Percentiles rank a stretch among this genome's conserved stretches.
Evolutionary conservation across 1,284 basidiomycete genomes (phyloP).

Genomic region (Sporisorium scitamineum): DNA sequence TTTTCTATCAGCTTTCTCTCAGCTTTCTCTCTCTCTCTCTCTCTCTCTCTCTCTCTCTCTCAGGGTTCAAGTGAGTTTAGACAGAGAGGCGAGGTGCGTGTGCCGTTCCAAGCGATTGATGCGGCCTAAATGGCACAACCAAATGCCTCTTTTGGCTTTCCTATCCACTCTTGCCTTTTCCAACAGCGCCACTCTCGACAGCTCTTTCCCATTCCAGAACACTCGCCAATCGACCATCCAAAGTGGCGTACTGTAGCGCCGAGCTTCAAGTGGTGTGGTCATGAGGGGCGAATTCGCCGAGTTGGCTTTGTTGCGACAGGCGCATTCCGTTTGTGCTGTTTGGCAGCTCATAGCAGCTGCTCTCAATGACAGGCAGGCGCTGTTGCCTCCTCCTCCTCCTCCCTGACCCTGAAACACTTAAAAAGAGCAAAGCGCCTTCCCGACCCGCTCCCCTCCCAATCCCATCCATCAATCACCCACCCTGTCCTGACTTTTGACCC

Average conservation of each 20-base stretch:
- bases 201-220: constrained; percentile 8
- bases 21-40: no score
- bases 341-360: no score
- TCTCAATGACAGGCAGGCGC: no score
- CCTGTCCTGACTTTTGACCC: not conserved
- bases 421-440: no score
- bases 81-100: constrained; percentile 4
- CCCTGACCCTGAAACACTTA: no score
- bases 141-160: constrained; percentile 10
- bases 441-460: no score
- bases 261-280: not conserved
- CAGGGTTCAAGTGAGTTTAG: constrained; percentile 5
- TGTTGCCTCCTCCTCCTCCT: no score
- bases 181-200: not conserved
- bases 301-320: no score
- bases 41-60: not conserved
- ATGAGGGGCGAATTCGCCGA: no score
- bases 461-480: no score
- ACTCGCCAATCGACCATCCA: constrained; percentile 3
- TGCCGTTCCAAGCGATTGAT: constrained; percentile 15
- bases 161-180: not conserved
- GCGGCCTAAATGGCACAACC: constrained; percentile 13
- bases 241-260: not conserved
- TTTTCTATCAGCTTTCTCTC: no score
- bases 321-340: no score